Percentiles rank a stretch among this genome's conserved stretches.
phyloP scores from a whole-genome alignment of 148 eudicot genomes.

The Bassia scoparia region DNA sequence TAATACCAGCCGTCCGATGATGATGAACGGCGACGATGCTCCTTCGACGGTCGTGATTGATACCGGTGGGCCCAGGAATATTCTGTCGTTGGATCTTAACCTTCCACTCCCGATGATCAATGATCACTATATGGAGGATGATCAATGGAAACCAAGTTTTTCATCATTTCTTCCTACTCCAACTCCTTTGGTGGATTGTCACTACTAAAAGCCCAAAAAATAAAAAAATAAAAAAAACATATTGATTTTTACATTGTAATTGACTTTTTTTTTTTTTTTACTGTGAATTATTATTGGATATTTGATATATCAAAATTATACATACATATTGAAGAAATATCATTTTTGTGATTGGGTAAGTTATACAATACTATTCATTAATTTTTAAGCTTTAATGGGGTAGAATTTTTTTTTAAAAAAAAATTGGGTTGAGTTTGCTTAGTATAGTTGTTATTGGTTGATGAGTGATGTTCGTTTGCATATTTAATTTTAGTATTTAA shows the following conservation, averaged over 20 bases:
- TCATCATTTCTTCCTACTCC: slow-evolving; percentile 30
- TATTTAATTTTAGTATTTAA: neutral
- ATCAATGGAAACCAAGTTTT: slow-evolving; percentile 25
- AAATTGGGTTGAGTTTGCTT: neutral
- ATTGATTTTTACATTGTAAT: slow-evolving; percentile 15
- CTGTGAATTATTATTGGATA: slow-evolving; percentile 21
- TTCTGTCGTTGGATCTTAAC: slow-evolving; percentile 64
- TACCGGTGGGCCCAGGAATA: slow-evolving; percentile 18
- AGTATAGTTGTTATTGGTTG: slow-evolving; percentile 2
- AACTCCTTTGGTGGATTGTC: slow-evolving; percentile 32
- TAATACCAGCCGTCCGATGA: slow-evolving; percentile 1
- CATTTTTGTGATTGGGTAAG: too few species aligned
- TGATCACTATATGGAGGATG: slow-evolving; percentile 9
- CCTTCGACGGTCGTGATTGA: slow-evolving; percentile 10
- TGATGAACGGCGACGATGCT: too few species aligned
- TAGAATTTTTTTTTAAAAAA: too few species aligned
- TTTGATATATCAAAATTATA: slow-evolving; percentile 12
- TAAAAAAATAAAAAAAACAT: neutral
- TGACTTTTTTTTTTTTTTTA: slow-evolving; percentile 20
- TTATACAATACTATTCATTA: too few species aligned
- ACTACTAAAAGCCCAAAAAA: slow-evolving; percentile 19
- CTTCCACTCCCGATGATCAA: slow-evolving; percentile 72
- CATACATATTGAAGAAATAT: neutral
- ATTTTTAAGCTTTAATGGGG: neutral
- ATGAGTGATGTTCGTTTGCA: neutral